These are phyloP conservation scores for Pichia terricola DNA, from an alignment of 1,139 yeast genomes.

Conservation along the genomic window DNA sequence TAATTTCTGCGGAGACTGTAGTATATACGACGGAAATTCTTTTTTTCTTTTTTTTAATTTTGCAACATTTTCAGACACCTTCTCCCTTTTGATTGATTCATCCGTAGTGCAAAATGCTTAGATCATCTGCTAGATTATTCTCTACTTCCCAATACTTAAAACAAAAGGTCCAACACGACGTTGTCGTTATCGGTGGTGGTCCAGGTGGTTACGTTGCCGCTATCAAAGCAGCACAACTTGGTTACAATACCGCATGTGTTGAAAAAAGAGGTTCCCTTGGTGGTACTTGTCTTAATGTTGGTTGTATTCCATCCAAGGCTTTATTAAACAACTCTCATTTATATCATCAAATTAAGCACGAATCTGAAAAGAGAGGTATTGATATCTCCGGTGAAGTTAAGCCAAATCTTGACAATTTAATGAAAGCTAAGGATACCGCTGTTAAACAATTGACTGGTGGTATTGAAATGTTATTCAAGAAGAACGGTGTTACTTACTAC, in stretches of 20 bases:
- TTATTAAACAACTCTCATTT: slow-evolving; percentile 88
- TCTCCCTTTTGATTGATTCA: neutral
- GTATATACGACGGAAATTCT: too few species aligned
- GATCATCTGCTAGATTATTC: slow-evolving; percentile 23
- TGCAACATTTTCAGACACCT: too few species aligned
- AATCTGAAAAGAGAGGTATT: slow-evolving; percentile 82
- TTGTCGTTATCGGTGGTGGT: slow-evolving; percentile 96
- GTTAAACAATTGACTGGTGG: slow-evolving; percentile 89
- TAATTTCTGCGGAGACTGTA: too few species aligned
- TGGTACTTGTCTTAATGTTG: slow-evolving; percentile 97
- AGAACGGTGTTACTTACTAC: slow-evolving; percentile 87
- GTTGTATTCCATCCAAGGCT: slow-evolving; percentile 98
- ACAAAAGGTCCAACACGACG: slow-evolving; percentile 59
- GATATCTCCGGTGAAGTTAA: slow-evolving; percentile 66
- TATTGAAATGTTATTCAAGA: slow-evolving; percentile 88
- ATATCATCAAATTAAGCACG: slow-evolving; percentile 82
- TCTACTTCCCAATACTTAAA: slow-evolving; percentile 22
- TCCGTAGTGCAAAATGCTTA: slow-evolving; percentile 17
- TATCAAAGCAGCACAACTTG: slow-evolving; percentile 95
- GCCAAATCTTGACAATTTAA: slow-evolving; percentile 69
- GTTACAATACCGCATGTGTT: slow-evolving; percentile 88
- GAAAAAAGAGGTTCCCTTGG: slow-evolving; percentile 96
- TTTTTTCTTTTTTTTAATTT: too few species aligned
- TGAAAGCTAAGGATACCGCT: slow-evolving; percentile 86
- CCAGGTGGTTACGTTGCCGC: slow-evolving; percentile 99